Evolutionary conservation across 2,329 filamentous ascomycete genomes (phyloP).

Genomic region (Stemphylium vesicarium): DNA sequence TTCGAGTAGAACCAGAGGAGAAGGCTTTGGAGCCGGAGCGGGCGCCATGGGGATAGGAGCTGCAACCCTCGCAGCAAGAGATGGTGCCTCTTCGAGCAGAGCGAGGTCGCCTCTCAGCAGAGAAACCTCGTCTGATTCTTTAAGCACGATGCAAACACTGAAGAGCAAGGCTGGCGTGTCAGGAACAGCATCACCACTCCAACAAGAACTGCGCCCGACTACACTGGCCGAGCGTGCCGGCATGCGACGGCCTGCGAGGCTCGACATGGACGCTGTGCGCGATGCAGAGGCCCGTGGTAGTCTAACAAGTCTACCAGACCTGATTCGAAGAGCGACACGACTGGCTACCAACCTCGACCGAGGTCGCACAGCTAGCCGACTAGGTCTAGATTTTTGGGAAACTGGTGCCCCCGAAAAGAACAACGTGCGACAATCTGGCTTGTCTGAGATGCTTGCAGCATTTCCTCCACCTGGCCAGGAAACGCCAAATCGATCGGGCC

Average conservation of each 20-base stretch:
- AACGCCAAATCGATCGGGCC: slow-evolving; percentile 40
- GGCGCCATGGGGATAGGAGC: slow-evolving; percentile 34
- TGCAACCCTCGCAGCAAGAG: slow-evolving; percentile 34
- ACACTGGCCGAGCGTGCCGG: slow-evolving; percentile 52
- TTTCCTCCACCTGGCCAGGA: slow-evolving; percentile 66
- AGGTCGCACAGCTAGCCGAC: slow-evolving; percentile 70
- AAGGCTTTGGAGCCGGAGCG: slow-evolving; percentile 17
- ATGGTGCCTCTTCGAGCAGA: slow-evolving; percentile 29
- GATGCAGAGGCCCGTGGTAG: slow-evolving; percentile 85
- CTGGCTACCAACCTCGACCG: slow-evolving; percentile 87
- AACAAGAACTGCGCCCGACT: slow-evolving; percentile 36
- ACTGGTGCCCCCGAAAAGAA: slow-evolving; percentile 42
- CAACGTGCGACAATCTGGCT: slow-evolving; percentile 54
- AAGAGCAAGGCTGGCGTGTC: slow-evolving; percentile 22
- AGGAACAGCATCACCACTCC: slow-evolving; percentile 29
- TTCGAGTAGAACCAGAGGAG: slow-evolving; percentile 27
- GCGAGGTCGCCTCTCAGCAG: slow-evolving; percentile 36
- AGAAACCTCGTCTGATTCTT: slow-evolving; percentile 45
- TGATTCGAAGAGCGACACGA: slow-evolving; percentile 86
- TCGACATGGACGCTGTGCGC: slow-evolving; percentile 83
- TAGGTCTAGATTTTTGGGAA: slow-evolving; percentile 60
- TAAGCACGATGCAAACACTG: slow-evolving; percentile 33
- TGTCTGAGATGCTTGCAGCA: slow-evolving; percentile 69
- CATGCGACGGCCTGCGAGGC: slow-evolving; percentile 66
- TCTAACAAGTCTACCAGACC: slow-evolving; percentile 86